A percentile compares a stretch with the other conserved stretches of the same genome.
These are phyloP conservation scores for Articulospora tetracladia DNA, from an alignment of 495 filamentous ascomycete species.

Conservation along the genomic window DNA sequence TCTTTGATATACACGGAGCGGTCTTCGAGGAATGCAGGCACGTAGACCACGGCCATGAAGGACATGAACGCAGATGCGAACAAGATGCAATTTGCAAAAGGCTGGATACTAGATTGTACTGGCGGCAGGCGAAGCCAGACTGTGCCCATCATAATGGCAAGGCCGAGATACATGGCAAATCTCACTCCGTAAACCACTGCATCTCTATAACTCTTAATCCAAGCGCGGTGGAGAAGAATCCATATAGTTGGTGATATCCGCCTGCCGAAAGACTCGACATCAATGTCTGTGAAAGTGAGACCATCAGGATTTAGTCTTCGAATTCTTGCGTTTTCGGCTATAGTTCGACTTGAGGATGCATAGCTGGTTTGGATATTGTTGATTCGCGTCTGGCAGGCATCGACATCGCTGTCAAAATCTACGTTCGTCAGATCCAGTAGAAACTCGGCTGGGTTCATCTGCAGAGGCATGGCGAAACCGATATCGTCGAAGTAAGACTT, in stretches of 20 bases:
- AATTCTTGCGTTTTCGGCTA: not conserved
- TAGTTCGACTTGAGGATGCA: conserved; percentile 20
- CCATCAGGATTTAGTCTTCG: not conserved
- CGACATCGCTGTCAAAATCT: conserved; percentile 55
- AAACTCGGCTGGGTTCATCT: conserved; percentile 75
- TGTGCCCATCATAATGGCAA: conserved; percentile 82
- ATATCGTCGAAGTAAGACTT: conserved; percentile 52
- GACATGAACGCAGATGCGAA: conserved; percentile 85
- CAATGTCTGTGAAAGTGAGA: not conserved
- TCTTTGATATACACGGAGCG: conserved; percentile 68
- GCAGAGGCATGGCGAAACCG: conserved; percentile 55
- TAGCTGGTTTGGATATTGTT: conserved; percentile 38
- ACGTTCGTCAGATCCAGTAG: conserved; percentile 69
- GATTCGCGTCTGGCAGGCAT: conserved; percentile 31
- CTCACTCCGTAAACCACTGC: conserved; percentile 76
- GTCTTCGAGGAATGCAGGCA: conserved; percentile 77
- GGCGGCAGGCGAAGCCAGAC: conserved; percentile 69
- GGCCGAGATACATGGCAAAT: conserved; percentile 69
- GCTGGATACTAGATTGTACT: conserved; percentile 63
- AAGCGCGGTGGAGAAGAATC: conserved; percentile 62
- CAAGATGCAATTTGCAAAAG: conserved; percentile 74
- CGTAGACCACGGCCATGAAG: conserved; percentile 85
- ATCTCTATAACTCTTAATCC: conserved; percentile 76
- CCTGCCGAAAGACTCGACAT: not conserved
- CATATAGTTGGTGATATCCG: not conserved